Percentiles rank a stretch among this genome's conserved stretches.
Conservation (phyloP, 352 stramenopile genomes). For the Phytophthora multivora region DNA sequence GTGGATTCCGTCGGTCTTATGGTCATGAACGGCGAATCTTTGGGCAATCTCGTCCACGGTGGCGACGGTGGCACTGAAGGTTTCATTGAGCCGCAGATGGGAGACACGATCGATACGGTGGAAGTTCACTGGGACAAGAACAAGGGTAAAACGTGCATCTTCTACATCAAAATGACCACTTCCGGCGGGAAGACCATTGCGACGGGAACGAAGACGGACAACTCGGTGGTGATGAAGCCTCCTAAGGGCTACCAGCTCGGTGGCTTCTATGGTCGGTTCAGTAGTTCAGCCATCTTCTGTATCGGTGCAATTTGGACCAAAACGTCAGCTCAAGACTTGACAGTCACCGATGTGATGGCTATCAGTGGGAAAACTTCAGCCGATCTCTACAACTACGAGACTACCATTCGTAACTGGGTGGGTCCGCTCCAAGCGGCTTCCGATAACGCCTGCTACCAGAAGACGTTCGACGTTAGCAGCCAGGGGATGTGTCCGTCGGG, state of each 20-base stretch:
- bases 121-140: conserved; percentile 37
- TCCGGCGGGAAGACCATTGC: conserved; percentile 10
- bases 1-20: conserved; percentile 20
- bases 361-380: conserved; percentile 1
- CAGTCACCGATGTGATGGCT: conserved; percentile 25
- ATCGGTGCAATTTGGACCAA: conserved; percentile 30
- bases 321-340: conserved; percentile 1
- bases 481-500: conserved; percentile 39
- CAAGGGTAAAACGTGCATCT: conserved; percentile 30
- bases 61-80: conserved; percentile 19
- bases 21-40: conserved; percentile 15
- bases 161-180: conserved; percentile 23
- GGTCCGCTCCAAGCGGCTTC: conserved; percentile 11
- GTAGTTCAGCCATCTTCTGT: conserved; percentile 11
- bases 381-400: conserved; percentile 31
- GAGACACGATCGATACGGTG: conserved; percentile 11
- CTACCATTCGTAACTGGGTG: conserved; percentile 47
- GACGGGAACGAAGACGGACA: conserved; percentile 22
- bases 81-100: conserved; percentile 16
- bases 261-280: conserved; percentile 26
- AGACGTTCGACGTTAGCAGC: conserved; percentile 28
- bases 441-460: conserved; percentile 35
- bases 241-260: conserved; percentile 23
- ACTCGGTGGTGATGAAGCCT: conserved; percentile 8
- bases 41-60: conserved; percentile 26